phyloP scores from a whole-genome alignment of 1,284 basidiomycete genomes.

The Papiliotrema terrestris region DNA sequence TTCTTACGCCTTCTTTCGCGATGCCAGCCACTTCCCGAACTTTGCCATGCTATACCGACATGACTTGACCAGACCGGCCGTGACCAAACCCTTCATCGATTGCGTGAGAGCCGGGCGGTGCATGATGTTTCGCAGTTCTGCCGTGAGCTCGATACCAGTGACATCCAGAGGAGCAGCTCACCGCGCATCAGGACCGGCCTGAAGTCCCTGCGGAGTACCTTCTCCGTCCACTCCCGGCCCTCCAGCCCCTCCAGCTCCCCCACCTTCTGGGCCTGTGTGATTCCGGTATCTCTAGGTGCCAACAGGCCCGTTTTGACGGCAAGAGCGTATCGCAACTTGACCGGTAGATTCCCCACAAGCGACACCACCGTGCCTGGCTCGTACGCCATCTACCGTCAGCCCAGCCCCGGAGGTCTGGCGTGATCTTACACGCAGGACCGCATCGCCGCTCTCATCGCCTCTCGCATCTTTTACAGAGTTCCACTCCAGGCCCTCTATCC shows the following conservation, averaged over 20 bases:
- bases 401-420: background rate
- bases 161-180: no score
- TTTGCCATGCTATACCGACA: slow-evolving; percentile 70
- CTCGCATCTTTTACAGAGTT: slow-evolving; percentile 4
- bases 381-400: background rate
- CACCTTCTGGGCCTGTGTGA: slow-evolving; percentile 55
- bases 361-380: background rate
- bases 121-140: slow-evolving; percentile 75
- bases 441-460: background rate
- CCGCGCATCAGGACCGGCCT: background rate
- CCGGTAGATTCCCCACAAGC: background rate
- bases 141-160: no score
- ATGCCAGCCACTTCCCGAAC: slow-evolving; percentile 74
- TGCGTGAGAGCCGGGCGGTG: slow-evolving; percentile 77
- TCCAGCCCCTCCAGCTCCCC: slow-evolving; percentile 59
- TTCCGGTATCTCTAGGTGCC: no score
- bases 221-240: background rate
- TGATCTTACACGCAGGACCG: no score
- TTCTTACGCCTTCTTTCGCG: slow-evolving; percentile 14
- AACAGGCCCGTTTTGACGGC: no score
- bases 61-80: slow-evolving; percentile 76
- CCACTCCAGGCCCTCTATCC: slow-evolving; percentile 51
- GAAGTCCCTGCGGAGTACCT: background rate
- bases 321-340: background rate
- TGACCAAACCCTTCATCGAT: slow-evolving; percentile 78